Base-by-base conservation (phyloP, 805 yeast genomes). In the Debaryomyces tyrocola region DNA sequence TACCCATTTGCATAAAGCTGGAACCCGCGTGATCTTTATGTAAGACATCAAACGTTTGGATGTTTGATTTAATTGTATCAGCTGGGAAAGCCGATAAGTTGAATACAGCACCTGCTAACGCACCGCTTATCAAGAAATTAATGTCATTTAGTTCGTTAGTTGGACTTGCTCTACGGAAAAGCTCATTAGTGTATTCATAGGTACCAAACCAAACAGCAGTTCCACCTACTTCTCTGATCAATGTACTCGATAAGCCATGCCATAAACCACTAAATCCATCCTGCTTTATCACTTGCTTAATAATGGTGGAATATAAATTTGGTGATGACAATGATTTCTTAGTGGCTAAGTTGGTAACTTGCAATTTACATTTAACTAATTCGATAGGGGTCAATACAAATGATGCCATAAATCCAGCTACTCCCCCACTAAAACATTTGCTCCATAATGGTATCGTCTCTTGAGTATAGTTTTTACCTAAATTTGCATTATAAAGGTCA, bases 181-280 rank as follows among this genome's bases (percentile, higher is more conserved):
- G 52, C 1, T 56, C 56, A 17, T 70, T 62, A 6, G 78, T 67
- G 38, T 75, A 67, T 60, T 90, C 96, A 63, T 90, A 90, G 14
- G 94, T 80, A 0, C 96, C 92, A 69, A 91, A 91, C 97, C 97
- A 91, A 1, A 92, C 84, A 4, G 96, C 88, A 1, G 96, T 87
- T 6, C 97, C 97, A 24, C 90, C 85, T 33, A 88, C 77, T 62
- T 91, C 98, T 56, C 97, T 77, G 2, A 87, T 52, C 40, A 89
- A 67, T 0, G 98, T 91, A 17, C 94, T 84, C 0, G 83, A 70
- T 54, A 90, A 90, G 1, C 98, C 98, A 51, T 80, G 80, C 96
- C 96, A 91, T 49, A 91, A 73, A 0, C 96, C 97, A 8, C 54
- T 37, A 0, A 88, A 6, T 0, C 97, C 97, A 12, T 75, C 72